A percentile compares a stretch with the other conserved stretches of the same genome.
Evolutionary conservation across 2,329 filamentous ascomycete genomes (phyloP).

Genomic region (Bipolaris bicolor): DNA sequence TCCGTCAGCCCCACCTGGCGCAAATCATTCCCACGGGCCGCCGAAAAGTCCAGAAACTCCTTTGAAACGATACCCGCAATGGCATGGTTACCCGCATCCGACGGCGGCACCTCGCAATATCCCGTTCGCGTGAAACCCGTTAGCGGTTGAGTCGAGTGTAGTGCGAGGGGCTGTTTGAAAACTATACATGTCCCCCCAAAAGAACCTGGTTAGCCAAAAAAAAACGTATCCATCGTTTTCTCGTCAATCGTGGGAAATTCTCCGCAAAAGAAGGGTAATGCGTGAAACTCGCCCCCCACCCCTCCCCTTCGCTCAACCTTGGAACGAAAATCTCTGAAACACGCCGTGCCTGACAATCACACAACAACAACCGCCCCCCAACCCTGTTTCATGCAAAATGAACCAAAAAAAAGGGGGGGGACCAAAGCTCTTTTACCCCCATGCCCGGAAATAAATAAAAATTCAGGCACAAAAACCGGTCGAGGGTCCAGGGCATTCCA

Average conservation of each 20-base stretch:
- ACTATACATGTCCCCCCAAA: neutral
- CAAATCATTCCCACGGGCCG: conserved; percentile 65
- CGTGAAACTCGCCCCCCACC: neutral
- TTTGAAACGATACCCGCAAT: conserved; percentile 64
- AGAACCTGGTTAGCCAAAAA: too few relatives aligned
- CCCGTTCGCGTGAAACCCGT: conserved; percentile 68
- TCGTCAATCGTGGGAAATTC: too few relatives aligned
- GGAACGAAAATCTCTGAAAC: conserved; percentile 5
- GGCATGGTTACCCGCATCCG: conserved; percentile 65
- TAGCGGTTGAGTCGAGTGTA: conserved; percentile 63
- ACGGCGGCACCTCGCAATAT: conserved; percentile 62
- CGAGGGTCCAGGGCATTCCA: too few relatives aligned
- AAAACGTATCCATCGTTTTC: too few relatives aligned
- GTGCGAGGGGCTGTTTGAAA: conserved; percentile 52
- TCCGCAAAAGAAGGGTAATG: too few relatives aligned
- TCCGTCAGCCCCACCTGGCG: conserved; percentile 60
- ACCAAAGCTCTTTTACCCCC: neutral
- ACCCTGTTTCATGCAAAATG: conserved; percentile 11
- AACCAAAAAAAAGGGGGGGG: neutral
- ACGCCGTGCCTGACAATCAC: conserved; percentile 4
- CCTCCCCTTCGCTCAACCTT: neutral
- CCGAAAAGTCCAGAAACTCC: conserved; percentile 67
- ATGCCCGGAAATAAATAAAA: too few relatives aligned
- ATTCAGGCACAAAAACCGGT: too few relatives aligned
- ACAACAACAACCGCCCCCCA: neutral